Conservation (phyloP, 768 basidiomycete species). For the Pholiota microspora region DNA sequence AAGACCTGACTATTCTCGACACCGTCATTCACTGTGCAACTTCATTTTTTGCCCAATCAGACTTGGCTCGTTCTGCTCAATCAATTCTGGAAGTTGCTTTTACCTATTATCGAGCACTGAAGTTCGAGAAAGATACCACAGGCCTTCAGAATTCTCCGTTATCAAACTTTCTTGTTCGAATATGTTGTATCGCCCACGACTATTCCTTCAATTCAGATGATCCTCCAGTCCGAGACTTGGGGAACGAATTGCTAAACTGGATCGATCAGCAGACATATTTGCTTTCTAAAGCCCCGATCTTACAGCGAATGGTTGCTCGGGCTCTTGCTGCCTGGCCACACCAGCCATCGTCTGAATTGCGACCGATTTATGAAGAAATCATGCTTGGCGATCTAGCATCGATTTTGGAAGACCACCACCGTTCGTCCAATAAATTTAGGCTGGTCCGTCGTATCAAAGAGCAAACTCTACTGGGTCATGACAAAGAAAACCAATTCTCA, state of each 20-base stretch:
- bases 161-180: conserved; percentile 67
- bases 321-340: conserved; percentile 80
- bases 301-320: background rate
- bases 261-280: background rate
- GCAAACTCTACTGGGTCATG: conserved; percentile 35
- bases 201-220: background rate
- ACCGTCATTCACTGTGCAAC: conserved; percentile 66
- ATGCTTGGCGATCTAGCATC: conserved; percentile 45
- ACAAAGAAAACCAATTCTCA: conserved; percentile 46
- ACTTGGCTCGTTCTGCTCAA: conserved; percentile 67
- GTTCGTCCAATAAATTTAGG: conserved; percentile 74
- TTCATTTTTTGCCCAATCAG: conserved; percentile 62
- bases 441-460: conserved; percentile 65
- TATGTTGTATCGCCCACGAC: conserved; percentile 23
- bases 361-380: conserved; percentile 42
- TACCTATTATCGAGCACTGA: conserved; percentile 39
- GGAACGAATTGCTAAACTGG: background rate
- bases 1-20: conserved; percentile 59
- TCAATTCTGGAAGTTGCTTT: conserved; percentile 82
- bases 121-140: background rate
- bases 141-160: conserved; percentile 47
- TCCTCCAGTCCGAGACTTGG: background rate
- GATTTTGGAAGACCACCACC: conserved; percentile 57
- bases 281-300: background rate
- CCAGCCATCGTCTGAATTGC: conserved; percentile 47